Evolutionary conservation across 495 filamentous ascomycete species (phyloP).

Genomic region (Articulospora tetracladia): DNA sequence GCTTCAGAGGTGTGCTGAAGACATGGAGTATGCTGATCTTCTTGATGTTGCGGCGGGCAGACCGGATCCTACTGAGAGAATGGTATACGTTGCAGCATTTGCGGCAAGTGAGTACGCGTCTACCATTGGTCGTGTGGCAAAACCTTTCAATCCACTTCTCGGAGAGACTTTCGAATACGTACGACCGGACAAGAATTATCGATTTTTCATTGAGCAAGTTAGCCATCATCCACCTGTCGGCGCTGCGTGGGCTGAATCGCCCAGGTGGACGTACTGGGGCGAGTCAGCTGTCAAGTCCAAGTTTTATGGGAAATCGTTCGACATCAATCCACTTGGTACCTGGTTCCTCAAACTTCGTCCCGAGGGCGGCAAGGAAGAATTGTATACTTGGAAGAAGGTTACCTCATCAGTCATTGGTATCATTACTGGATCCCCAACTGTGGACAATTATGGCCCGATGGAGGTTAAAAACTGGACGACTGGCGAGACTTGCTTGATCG

Average conservation of each 20-base stretch:
- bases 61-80: constrained; percentile 79
- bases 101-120: constrained; percentile 96
- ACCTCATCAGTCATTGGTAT: constrained; percentile 97
- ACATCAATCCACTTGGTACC: constrained; percentile 92
- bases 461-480: constrained; percentile 97
- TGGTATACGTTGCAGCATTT: constrained; percentile 96
- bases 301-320: constrained; percentile 96
- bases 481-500: constrained; percentile 81
- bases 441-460: constrained; percentile 98
- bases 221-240: constrained; percentile 97
- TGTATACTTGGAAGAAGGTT: constrained; percentile 99
- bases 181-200: constrained; percentile 91
- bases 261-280: constrained; percentile 97
- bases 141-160: constrained; percentile 94
- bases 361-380: constrained; percentile 71
- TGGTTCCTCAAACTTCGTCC: constrained; percentile 93
- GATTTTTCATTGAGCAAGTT: constrained; percentile 98
- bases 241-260: constrained; percentile 87
- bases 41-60: constrained; percentile 87
- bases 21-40: constrained; percentile 95
- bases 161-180: constrained; percentile 98
- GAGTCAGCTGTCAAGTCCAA: constrained; percentile 96
- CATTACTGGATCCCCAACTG: constrained; percentile 91
- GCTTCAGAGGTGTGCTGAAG: constrained; percentile 92
- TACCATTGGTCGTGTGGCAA: constrained; percentile 92